Evolutionary conservation across 176 grass and related monocot genomes (phyloP).

Genomic region (Guadua angustifolia): DNA sequence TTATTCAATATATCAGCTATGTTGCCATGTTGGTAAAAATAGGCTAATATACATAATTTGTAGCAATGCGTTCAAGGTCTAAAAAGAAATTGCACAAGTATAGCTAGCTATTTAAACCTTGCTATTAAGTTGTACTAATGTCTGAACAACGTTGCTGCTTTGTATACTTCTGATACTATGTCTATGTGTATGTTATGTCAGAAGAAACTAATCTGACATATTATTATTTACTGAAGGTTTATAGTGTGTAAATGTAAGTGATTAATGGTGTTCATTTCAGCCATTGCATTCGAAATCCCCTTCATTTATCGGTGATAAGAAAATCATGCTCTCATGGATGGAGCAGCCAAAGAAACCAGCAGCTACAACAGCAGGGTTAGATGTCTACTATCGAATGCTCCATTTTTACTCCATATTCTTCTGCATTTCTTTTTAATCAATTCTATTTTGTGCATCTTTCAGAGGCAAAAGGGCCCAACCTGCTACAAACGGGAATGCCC

Average conservation of each 20-base stretch:
- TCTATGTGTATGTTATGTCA: not conserved
- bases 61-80: not conserved
- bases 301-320: slow-evolving; percentile 85
- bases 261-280: slow-evolving; percentile 59
- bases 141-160: not conserved
- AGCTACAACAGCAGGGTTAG: slow-evolving; percentile 62
- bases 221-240: not conserved
- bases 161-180: not conserved
- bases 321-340: slow-evolving; percentile 85
- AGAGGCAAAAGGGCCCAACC: slow-evolving; percentile 71
- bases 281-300: slow-evolving; percentile 84
- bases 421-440: slow-evolving; percentile 28
- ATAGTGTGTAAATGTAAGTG: slow-evolving; percentile 9
- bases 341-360: slow-evolving; percentile 70
- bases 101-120: not conserved
- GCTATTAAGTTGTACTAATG: not conserved
- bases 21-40: not conserved
- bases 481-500: slow-evolving; percentile 59
- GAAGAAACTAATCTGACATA: slow-evolving; percentile 19
- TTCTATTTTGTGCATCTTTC: slow-evolving; percentile 35
- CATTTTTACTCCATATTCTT: slow-evolving; percentile 23
- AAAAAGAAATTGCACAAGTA: not conserved
- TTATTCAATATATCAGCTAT: not conserved
- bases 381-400: slow-evolving; percentile 5
- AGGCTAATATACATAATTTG: not conserved